Conservation (phyloP, 2,329 filamentous ascomycete genomes). For the Trichophaea hybrida region DNA sequence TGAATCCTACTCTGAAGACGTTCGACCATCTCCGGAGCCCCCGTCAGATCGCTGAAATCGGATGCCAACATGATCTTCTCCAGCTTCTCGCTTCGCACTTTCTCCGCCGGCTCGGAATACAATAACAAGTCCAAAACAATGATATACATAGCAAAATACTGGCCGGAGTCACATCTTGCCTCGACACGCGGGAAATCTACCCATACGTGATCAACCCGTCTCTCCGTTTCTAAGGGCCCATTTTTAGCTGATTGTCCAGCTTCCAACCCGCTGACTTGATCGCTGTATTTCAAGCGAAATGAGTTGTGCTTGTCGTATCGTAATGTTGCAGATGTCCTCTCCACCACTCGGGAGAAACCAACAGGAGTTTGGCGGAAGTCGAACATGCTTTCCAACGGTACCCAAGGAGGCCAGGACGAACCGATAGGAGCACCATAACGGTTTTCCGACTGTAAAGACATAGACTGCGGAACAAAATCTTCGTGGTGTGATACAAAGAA, state of each 20-base stretch:
- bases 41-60: conserved; percentile 91
- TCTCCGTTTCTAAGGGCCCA: conserved; percentile 48
- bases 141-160: conserved; percentile 97
- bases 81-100: conserved; percentile 84
- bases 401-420: conserved; percentile 93
- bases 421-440: conserved; percentile 74
- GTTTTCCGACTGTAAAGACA: conserved; percentile 89
- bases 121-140: conserved; percentile 91
- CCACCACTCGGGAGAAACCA: conserved; percentile 93
- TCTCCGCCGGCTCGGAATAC: conserved; percentile 91
- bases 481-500: conserved; percentile 96
- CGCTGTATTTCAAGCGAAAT: conserved; percentile 89
- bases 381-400: conserved; percentile 96
- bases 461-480: conserved; percentile 66
- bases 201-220: conserved; percentile 88
- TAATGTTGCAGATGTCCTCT: conserved; percentile 87
- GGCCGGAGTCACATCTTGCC: conserved; percentile 89
- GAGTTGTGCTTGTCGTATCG: conserved; percentile 98
- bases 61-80: conserved; percentile 99
- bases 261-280: conserved; percentile 63
- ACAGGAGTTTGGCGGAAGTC: conserved; percentile 88
- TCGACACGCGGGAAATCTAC: conserved; percentile 90
- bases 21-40: conserved; percentile 83
- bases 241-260: conserved; percentile 32
- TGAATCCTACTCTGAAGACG: conserved; percentile 82